Base-by-base conservation (phyloP, 2,329 filamentous ascomycete genomes). In the Fusarium irregulare region DNA sequence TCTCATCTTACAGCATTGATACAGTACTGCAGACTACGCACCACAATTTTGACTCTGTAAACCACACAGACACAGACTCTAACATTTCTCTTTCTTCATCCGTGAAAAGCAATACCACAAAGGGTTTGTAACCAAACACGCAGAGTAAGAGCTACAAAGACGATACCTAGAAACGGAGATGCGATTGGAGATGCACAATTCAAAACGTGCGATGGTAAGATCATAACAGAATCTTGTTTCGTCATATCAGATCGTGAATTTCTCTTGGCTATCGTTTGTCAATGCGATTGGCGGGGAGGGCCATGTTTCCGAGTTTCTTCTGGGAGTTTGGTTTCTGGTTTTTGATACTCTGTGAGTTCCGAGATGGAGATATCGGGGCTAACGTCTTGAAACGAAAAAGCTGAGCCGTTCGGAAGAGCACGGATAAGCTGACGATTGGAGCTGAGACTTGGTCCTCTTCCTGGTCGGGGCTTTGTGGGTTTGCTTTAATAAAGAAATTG, bases 251-350 rank as follows among this genome's bases (percentile, higher is more conserved):
- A 53, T 41, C 49, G 49, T 41, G 49, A 40, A 40, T 20, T 16
- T 27, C 13, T 37, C 34, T 53, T 40, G 23, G 49, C 49, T 53
- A 18, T 41, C 27, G 49, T 25, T 53, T 28, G 14, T 20, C 40
- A 25, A 42, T 53, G 49, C 49, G 49, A 53, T 53, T 53, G 49
- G 49, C 23, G 49, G 49, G 18, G 49, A 53, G 23, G 49, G 21
- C 20, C 23, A 25, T 53, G 49, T 53, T 53, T 53, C 49, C 34
- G 34, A 37, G 34, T 53, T n/a, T 16, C 12, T 28, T 20, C 27
- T 37, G 34, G 12, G 25, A 47, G 45, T 47, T 28, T 47, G 45
- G 45, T 47, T 47, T 47, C 25, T 28, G 32, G 49, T 28, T 53
- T 25, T 25, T 53, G 49, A 53, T 53, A 53, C 49, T 42, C 23